phyloP scores from a whole-genome alignment of 2,329 filamentous ascomycete species.

The Penicillium decumbens region DNA sequence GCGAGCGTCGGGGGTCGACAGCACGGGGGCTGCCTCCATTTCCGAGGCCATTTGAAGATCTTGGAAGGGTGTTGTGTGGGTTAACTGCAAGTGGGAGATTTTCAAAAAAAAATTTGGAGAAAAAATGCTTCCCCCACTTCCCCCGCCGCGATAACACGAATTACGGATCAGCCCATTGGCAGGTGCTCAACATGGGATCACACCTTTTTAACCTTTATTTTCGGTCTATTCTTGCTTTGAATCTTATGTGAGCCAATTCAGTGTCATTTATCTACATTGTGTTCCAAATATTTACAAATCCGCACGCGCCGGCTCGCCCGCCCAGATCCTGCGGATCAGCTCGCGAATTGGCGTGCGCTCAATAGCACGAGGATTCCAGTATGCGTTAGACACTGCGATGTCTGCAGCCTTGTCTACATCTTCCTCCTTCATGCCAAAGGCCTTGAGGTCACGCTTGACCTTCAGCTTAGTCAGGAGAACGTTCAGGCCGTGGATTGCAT shows the following conservation, averaged over 20 bases:
- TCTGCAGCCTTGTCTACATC: constrained; percentile 58
- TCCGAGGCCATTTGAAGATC: constrained; percentile 24
- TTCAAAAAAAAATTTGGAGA: constrained; percentile 14
- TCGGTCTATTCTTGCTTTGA: too few relatives aligned
- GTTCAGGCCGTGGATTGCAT: constrained; percentile 57
- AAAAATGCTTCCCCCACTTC: constrained; percentile 29
- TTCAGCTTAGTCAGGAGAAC: constrained; percentile 50
- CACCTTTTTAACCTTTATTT: background rate
- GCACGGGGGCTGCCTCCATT: constrained; percentile 50
- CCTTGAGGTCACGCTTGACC: constrained; percentile 52
- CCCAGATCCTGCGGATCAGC: constrained; percentile 57
- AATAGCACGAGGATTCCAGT: constrained; percentile 56
- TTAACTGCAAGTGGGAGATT: constrained; percentile 10
- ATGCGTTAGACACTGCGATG: constrained; percentile 55
- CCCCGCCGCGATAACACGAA: constrained; percentile 26
- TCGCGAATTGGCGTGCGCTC: constrained; percentile 52
- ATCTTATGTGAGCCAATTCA: background rate
- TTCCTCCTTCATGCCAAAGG: constrained; percentile 56
- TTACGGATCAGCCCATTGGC: constrained; percentile 19
- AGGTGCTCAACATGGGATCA: constrained; percentile 14
- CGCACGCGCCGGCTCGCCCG: constrained; percentile 54
- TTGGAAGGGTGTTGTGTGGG: constrained; percentile 4
- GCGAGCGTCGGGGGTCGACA: constrained; percentile 60
- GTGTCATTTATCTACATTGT: background rate
- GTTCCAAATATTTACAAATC: constrained; percentile 43